phyloP scores from a whole-genome alignment of 73 alveolate species.

The Tetrahymena elliotti region DNA sequence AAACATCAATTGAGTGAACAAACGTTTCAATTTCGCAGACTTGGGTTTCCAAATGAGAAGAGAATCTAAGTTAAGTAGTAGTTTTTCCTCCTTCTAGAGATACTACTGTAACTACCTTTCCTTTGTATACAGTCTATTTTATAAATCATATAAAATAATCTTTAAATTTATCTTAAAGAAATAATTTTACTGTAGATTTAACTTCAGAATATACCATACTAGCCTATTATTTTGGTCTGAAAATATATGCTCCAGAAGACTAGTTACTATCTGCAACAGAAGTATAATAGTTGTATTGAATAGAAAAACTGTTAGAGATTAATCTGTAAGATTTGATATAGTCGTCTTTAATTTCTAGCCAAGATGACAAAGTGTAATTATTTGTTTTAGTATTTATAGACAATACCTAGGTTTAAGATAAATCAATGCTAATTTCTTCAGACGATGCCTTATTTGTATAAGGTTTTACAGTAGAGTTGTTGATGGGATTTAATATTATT shows the following conservation, averaged over 20 bases:
- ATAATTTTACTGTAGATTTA: neutral
- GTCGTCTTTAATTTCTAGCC: neutral
- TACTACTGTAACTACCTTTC: slow-evolving; percentile 13
- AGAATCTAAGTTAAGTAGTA: slow-evolving; percentile 4
- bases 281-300: neutral
- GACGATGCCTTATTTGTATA: neutral
- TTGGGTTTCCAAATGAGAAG: neutral
- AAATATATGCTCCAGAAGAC: neutral
- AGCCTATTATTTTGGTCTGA: neutral
- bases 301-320: neutral
- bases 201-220: neutral
- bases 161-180: too few relatives aligned
- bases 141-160: neutral
- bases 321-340: neutral
- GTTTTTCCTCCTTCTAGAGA: slow-evolving; percentile 17
- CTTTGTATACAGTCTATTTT: slow-evolving; percentile 2
- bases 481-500: neutral
- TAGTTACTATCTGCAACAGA: neutral
- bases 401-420: neutral
- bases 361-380: neutral
- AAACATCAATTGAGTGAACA: slow-evolving; percentile 19
- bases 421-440: neutral
- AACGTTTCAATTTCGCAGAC: slow-evolving; percentile 14
- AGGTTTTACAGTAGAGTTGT: neutral
- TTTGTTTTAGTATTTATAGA: neutral